Evolutionary conservation across 495 filamentous ascomycete genomes (phyloP), one percentile per base, ranked within the genome.

Genomic region (Neurospora tetraspora): DNA sequence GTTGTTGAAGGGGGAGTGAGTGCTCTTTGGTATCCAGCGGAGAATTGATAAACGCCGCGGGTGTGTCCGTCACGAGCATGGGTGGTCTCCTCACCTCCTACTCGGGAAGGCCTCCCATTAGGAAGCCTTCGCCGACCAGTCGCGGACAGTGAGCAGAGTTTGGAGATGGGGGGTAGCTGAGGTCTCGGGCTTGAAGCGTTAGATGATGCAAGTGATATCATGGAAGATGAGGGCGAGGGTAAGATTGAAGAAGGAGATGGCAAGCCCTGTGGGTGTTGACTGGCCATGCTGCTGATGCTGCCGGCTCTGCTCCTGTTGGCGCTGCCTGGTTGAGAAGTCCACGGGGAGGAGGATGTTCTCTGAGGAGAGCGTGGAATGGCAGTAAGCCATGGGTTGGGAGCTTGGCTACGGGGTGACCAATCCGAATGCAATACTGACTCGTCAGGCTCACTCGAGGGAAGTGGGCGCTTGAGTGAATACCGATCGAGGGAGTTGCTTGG

Each of bases 351-450:
- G 14, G 53, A 3, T 5, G 53, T 65, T 65, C 27, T 65, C 27
- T 34, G 53, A 18, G 68, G 71, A 40, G 71, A 82, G 43, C 83
- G 78, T 27, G 83, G 83, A 68, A 85, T 77, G 34, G 82, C 83
- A 69, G 80, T 84, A 2, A 85, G 77, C 76, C 81, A 80, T 39
- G 83, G 83, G 73, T 81, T 85, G 16, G 80, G 78, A 1, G 76
- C 77, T 9, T 73, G 71, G 3, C 71, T 36, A 9, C 14, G 27
- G 14, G 53, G 27, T 65, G 53, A 34, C 53, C 53, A 34, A 4
- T 65, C 23, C 27, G 7, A 1, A 65, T 16, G 53, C 23, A 27
- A 16, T 31, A 16, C 3, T 27, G 27, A 18, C 53, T 65, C 53
- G 1, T 23, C 14, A 73, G 73, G 71, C 76, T 68, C 14, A 70